A percentile compares a stretch with the other conserved stretches of the same genome.
Conservation (phyloP, 495 filamentous ascomycete genomes). For the Neurospora africana region DNA sequence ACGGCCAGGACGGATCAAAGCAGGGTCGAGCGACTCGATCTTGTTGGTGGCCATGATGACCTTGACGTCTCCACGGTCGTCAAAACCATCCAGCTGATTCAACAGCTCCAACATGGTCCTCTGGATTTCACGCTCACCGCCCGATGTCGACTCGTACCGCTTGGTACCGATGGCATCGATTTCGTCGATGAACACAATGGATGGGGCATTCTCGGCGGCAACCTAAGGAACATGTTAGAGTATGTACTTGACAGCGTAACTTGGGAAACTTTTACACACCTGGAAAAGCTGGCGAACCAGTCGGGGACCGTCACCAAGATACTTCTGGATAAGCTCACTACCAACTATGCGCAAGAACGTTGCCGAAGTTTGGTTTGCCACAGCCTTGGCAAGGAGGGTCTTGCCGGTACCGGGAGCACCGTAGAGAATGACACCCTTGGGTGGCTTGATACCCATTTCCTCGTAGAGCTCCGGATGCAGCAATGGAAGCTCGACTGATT, state of each 20-base stretch:
- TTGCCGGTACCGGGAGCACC: constrained; percentile 96
- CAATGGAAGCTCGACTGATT: constrained; percentile 91
- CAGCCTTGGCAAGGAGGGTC: constrained; percentile 92
- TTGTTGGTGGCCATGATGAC: constrained; percentile 99
- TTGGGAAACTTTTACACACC: constrained; percentile 23
- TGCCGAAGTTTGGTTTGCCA: constrained; percentile 96
- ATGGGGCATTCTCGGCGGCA: constrained; percentile 89
- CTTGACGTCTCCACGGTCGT: constrained; percentile 98
- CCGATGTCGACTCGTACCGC: constrained; percentile 94
- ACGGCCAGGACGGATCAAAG: constrained; percentile 91
- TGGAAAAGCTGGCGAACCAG: constrained; percentile 96
- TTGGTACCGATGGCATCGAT: constrained; percentile 99
- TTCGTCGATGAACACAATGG: constrained; percentile 99
- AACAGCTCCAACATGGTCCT: constrained; percentile 97
- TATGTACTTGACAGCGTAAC: not conserved
- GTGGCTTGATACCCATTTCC: constrained; percentile 99
- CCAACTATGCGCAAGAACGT: constrained; percentile 98
- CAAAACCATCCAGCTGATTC: constrained; percentile 97
- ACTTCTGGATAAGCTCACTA: constrained; percentile 97
- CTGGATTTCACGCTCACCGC: constrained; percentile 95
- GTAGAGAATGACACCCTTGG: constrained; percentile 99
- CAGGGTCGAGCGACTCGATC: constrained; percentile 95
- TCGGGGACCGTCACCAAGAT: constrained; percentile 90
- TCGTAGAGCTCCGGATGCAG: constrained; percentile 97
- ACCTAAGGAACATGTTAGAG: constrained; percentile 40